These are phyloP conservation scores for Acacia acuminata DNA, from an alignment of 306 rosid genomes.

Conservation along the genomic window DNA sequence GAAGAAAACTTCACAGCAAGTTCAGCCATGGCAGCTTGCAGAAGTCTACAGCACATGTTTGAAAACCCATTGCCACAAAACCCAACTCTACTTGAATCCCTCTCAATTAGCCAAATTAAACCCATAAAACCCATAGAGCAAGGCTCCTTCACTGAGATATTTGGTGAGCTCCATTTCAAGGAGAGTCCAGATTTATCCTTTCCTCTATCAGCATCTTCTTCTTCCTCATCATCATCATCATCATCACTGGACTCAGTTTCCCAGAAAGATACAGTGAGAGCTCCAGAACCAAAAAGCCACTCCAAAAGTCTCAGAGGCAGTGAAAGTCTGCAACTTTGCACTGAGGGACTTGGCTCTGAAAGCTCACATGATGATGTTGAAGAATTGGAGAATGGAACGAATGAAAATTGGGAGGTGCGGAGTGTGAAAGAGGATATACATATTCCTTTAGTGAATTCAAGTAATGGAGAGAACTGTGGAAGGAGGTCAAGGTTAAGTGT, in stretches of 20 bases:
- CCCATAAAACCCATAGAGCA: slow-evolving; percentile 34
- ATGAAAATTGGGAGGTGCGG: slow-evolving; percentile 25
- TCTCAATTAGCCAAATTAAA: slow-evolving; percentile 59
- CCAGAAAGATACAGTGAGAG: slow-evolving; percentile 16
- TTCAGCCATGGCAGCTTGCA: slow-evolving; percentile 64
- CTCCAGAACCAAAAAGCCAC: slow-evolving; percentile 18
- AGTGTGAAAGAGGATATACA: slow-evolving; percentile 1
- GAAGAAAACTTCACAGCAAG: slow-evolving; percentile 9
- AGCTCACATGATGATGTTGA: slow-evolving; percentile 67
- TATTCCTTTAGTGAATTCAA: not conserved
- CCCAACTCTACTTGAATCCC: slow-evolving; percentile 57
- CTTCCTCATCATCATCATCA: slow-evolving; percentile 12
- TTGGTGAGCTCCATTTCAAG: slow-evolving; percentile 76
- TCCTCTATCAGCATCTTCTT: slow-evolving; percentile 12
- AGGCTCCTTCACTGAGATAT: slow-evolving; percentile 67
- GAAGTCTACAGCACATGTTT: slow-evolving; percentile 72
- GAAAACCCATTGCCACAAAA: slow-evolving; percentile 67
- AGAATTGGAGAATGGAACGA: slow-evolving; percentile 36
- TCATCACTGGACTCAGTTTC: slow-evolving; percentile 18
- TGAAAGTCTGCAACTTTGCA: slow-evolving; percentile 65
- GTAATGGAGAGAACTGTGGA: slow-evolving; percentile 32
- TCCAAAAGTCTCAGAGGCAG: slow-evolving; percentile 36
- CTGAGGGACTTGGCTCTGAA: slow-evolving; percentile 73
- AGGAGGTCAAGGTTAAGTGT: slow-evolving; percentile 42
- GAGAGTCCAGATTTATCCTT: slow-evolving; percentile 32